Percentiles rank a stretch among this genome's conserved stretches.
These are phyloP conservation scores for Malus domestica DNA, from an alignment of 306 rosid species.

Conservation along the genomic window ASM211411v1 NC_041803.1:20505501-20506000, in stretches of 20 bases:
- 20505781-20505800: background rate
- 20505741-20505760: constrained; percentile 41
- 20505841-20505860: background rate
- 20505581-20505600: constrained; percentile 13
- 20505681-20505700: constrained; percentile 38
- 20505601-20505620: constrained; percentile 16
- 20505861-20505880: background rate
- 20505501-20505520: background rate
- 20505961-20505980: background rate
- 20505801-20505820: background rate
- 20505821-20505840: background rate
- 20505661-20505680: constrained; percentile 30
- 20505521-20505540: background rate
- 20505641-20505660: constrained; percentile 26
- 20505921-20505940: no score
- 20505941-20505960: background rate
- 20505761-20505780: constrained; percentile 1
- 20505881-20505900: background rate
- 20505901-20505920: no score
- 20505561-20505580: constrained; percentile 44
- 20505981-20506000: background rate
- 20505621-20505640: constrained; percentile 70
- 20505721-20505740: constrained; percentile 53
- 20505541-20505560: constrained; percentile 56
- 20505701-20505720: constrained; percentile 33